Evolutionary conservation across 164 flowering plant genomes (phyloP).

Genomic region (Cinnamomum micranthum): DNA sequence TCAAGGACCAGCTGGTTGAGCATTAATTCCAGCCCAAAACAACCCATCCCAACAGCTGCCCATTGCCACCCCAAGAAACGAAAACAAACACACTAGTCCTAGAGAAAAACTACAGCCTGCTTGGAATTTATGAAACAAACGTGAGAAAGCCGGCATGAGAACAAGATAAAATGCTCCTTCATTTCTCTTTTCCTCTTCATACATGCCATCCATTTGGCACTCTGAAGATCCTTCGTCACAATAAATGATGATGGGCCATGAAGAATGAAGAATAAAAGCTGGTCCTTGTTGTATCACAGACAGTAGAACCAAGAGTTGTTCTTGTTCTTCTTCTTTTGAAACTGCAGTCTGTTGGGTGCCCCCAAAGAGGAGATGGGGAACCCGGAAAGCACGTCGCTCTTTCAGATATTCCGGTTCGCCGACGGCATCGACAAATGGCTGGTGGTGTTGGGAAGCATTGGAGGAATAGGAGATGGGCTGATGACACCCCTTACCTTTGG

Average conservation of each 20-base stretch:
- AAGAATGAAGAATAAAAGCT: not conserved
- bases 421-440: slow-evolving; percentile 25
- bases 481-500: slow-evolving; percentile 21
- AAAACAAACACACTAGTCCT: no score
- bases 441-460: slow-evolving; percentile 28
- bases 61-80: no score
- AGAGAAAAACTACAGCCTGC: no score
- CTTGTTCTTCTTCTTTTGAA: not conserved
- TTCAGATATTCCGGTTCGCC: slow-evolving; percentile 9
- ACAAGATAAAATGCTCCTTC: no score
- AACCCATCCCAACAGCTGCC: no score
- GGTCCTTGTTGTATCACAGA: not conserved
- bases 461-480: slow-evolving; percentile 31
- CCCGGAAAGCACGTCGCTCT: not conserved
- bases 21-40: no score
- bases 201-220: not conserved
- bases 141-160: no score
- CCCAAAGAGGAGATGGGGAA: slow-evolving; percentile 12
- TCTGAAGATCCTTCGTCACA: not conserved
- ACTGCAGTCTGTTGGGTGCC: not conserved
- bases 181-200: no score
- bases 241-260: not conserved
- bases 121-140: no score
- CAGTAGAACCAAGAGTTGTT: not conserved
- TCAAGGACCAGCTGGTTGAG: no score